Conservation (phyloP, 2,329 filamentous ascomycete species). For the Fusarium sp. region DNA sequence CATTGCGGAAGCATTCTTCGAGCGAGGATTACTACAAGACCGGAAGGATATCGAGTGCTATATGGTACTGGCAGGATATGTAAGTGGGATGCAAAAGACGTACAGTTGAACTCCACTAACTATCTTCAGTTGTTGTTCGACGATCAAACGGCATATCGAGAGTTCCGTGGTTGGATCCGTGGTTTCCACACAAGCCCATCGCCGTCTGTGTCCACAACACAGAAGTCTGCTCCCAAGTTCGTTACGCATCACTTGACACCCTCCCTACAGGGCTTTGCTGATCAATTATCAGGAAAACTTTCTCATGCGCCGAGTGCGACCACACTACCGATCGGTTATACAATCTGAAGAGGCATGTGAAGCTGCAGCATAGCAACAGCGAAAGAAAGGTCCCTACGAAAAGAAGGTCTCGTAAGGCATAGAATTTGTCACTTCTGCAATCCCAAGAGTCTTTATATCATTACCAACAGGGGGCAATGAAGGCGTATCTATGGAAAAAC, state of each 20-base stretch:
- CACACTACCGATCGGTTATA: neutral
- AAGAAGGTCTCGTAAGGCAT: neutral
- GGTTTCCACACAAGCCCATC: neutral
- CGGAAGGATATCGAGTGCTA: slow-evolving; percentile 14
- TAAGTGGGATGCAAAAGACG: neutral
- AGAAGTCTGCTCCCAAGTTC: accelerated
- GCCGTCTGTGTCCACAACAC: accelerated
- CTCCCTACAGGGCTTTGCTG: neutral
- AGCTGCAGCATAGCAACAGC: neutral
- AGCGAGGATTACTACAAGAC: slow-evolving; percentile 21
- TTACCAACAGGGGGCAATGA: neutral
- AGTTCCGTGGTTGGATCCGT: slow-evolving; percentile 7
- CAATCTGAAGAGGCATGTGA: neutral
- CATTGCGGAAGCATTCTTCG: slow-evolving; percentile 13
- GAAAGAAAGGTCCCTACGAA: no score
- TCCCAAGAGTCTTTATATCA: neutral
- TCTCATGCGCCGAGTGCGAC: neutral
- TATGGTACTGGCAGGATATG: slow-evolving; percentile 6
- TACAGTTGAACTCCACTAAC: neutral
- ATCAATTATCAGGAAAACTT: neutral
- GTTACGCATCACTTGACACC: neutral
- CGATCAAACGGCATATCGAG: neutral
- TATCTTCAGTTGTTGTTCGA: neutral
- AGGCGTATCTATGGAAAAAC: neutral
- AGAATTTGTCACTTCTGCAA: neutral